These are phyloP conservation scores for Clavariopsis aquatica DNA, from an alignment of 495 filamentous ascomycete genomes.

Conservation along the genomic window DNA sequence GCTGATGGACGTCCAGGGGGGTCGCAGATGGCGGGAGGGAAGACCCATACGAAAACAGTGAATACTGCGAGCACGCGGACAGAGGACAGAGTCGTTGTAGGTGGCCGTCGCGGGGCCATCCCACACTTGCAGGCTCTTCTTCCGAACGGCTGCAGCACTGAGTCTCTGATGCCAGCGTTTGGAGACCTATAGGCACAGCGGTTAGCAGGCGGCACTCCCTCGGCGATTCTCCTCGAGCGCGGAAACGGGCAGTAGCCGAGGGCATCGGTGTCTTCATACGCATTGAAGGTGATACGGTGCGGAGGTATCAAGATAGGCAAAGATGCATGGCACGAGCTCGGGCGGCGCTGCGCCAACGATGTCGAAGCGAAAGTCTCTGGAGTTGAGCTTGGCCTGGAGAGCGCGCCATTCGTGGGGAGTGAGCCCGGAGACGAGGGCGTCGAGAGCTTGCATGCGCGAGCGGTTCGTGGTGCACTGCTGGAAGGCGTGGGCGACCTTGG, in stretches of 20 bases:
- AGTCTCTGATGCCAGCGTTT: conserved; percentile 22
- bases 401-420: conserved; percentile 24
- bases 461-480: background rate
- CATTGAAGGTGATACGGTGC: conserved; percentile 20
- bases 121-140: conserved; percentile 7
- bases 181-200: conserved; percentile 28
- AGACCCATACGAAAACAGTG: conserved; percentile 21
- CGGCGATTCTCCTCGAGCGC: no score
- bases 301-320: conserved; percentile 31
- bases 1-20: no score
- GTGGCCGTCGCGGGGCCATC: background rate
- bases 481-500: conserved; percentile 17
- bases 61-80: conserved; percentile 2
- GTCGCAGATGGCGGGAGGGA: background rate
- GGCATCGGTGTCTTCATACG: conserved; percentile 19
- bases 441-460: conserved; percentile 14
- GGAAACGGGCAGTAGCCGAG: no score
- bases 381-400: conserved; percentile 5
- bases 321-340: conserved; percentile 30
- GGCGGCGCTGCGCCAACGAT: conserved; percentile 30
- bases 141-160: conserved; percentile 12
- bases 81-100: conserved; percentile 11
- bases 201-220: no score
- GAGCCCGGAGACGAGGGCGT: conserved; percentile 14
- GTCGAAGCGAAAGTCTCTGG: conserved; percentile 25